phyloP scores from a whole-genome alignment of 2,329 filamentous ascomycete genomes.

The Thielaviopsis musarum region DNA sequence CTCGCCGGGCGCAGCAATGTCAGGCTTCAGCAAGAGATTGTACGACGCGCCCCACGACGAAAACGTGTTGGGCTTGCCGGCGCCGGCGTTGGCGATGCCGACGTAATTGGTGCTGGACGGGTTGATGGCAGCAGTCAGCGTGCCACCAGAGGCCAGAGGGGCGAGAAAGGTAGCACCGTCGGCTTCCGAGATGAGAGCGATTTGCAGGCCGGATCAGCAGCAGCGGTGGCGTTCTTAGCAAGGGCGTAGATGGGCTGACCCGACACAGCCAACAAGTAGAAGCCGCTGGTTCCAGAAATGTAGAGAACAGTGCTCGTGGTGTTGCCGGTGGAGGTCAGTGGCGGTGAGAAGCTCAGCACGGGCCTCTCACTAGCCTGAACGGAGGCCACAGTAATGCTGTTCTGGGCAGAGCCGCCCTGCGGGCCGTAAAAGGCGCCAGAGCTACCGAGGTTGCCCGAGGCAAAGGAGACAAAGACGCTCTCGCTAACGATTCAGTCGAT shows the following conservation, averaged over 20 bases:
- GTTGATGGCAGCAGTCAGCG: conserved; percentile 26
- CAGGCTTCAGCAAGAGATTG: conserved; percentile 32
- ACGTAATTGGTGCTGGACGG: not conserved
- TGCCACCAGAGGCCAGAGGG: conserved; percentile 15
- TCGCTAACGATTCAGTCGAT: conserved; percentile 24
- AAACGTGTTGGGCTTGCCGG: conserved; percentile 27
- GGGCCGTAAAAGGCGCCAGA: conserved; percentile 25
- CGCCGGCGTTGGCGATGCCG: conserved; percentile 13
- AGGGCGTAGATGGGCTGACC: not conserved
- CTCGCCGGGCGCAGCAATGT: conserved; percentile 31
- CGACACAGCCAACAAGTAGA: not conserved
- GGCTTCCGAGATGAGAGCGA: conserved; percentile 17
- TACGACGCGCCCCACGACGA: conserved; percentile 35
- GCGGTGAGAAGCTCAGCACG: not conserved
- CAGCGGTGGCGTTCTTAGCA: not conserved
- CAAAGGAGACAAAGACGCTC: conserved; percentile 32
- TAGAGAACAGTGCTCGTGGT: conserved; percentile 11
- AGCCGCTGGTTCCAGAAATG: not conserved
- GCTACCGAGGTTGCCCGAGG: conserved; percentile 33
- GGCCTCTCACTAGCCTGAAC: conserved; percentile 23
- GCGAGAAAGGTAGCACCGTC: conserved; percentile 17
- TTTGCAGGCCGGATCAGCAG: not conserved
- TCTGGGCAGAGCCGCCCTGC: conserved; percentile 19
- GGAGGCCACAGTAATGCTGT: conserved; percentile 25
- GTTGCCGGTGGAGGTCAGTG: not conserved